A percentile compares a stretch with the other conserved stretches of the same genome.
These are phyloP conservation scores for Pseudogymnoascus sp. DNA, from an alignment of 2,329 filamentous ascomycete genomes.

Conservation along the genomic window DNA sequence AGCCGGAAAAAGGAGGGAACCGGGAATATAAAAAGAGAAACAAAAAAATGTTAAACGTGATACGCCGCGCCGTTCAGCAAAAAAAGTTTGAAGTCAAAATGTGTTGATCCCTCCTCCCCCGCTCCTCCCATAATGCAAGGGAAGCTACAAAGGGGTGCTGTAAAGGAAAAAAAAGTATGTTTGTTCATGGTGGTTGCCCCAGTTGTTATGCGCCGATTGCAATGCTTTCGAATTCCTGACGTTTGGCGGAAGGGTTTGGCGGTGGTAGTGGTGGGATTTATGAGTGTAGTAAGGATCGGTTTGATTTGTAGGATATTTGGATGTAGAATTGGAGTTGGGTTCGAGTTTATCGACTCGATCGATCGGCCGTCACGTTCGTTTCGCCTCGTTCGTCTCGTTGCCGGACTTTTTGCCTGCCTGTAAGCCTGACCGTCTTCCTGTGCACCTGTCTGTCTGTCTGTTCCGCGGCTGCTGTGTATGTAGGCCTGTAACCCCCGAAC, in stretches of 20 bases:
- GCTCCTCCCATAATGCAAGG: background rate
- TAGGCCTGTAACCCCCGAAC: background rate
- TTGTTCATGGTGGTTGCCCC: conserved; percentile 6
- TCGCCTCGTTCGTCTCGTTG: conserved; percentile 2
- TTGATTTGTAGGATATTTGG: background rate
- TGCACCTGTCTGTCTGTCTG: conserved; percentile 6
- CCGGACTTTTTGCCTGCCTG: background rate
- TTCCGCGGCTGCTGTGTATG: conserved; percentile 5
- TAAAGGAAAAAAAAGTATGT: background rate
- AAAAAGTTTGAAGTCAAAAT: background rate
- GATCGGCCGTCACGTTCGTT: background rate
- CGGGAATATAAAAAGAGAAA: background rate
- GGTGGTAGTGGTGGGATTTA: background rate
- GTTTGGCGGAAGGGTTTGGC: background rate
- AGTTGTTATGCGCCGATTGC: conserved; percentile 2
- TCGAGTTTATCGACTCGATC: background rate
- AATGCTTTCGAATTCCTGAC: conserved; percentile 8
- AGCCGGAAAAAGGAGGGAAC: background rate
- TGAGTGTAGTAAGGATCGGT: conserved; percentile 7
- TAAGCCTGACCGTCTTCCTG: background rate
- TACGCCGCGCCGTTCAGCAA: background rate
- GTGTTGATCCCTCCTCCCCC: background rate
- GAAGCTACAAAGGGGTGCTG: background rate
- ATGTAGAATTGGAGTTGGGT: background rate
- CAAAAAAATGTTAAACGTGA: background rate